Percentiles rank a stretch among this genome's conserved stretches.
Evolutionary conservation across 371 early-diverging fungal genomes (phyloP).

Genomic region (Gilbertella persicaria): DNA sequence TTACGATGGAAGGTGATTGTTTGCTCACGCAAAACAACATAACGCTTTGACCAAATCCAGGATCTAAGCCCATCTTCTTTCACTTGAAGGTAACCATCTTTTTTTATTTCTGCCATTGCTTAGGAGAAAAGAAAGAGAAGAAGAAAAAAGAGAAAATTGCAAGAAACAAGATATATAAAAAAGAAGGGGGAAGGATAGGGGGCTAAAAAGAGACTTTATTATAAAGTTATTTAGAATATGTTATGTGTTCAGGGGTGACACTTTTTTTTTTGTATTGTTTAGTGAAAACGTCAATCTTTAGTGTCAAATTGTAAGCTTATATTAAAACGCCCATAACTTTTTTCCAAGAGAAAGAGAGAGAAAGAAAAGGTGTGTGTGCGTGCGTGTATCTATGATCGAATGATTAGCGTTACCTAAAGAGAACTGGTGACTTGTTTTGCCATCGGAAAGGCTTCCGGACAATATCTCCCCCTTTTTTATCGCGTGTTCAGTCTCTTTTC

Average conservation of each 20-base stretch:
- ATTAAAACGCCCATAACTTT: too few species aligned
- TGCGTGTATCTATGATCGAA: too few species aligned
- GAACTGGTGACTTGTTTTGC: neutral
- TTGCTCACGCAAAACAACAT: constrained; percentile 80
- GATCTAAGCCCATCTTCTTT: constrained; percentile 77
- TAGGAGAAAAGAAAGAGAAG: neutral
- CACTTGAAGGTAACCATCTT: constrained; percentile 67
- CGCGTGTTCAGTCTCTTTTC: too few species aligned
- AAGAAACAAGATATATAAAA: neutral
- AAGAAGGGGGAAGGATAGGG: constrained; percentile 2
- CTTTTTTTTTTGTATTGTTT: neutral
- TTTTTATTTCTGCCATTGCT: constrained; percentile 49
- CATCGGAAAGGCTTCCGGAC: neutral
- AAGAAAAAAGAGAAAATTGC: neutral
- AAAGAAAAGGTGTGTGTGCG: too few species aligned
- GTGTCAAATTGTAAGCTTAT: neutral
- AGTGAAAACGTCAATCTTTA: neutral
- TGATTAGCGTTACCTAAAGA: neutral
- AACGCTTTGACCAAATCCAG: constrained; percentile 87
- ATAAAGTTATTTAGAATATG: constrained; percentile 1
- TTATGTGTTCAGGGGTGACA: neutral
- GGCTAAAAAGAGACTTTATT: constrained; percentile 4
- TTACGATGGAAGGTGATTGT: constrained; percentile 83
- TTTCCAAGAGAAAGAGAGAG: too few species aligned
- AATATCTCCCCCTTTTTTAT: neutral